Conservation (phyloP, 768 basidiomycete species). For the Leccinum aurantiacum region DNA sequence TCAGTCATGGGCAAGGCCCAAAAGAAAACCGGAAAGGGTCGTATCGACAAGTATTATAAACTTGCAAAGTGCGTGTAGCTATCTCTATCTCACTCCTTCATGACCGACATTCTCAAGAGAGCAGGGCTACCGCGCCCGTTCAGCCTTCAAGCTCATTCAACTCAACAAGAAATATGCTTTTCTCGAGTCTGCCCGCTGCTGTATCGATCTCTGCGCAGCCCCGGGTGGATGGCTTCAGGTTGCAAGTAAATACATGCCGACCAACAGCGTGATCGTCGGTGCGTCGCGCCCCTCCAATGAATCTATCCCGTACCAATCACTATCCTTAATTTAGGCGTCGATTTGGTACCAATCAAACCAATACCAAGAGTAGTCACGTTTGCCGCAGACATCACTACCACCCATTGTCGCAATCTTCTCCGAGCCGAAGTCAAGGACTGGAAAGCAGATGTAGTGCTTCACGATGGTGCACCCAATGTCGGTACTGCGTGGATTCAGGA, state of each 20-base stretch:
- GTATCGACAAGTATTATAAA: conserved; percentile 96
- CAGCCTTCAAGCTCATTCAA: conserved; percentile 98
- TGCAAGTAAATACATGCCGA: conserved; percentile 95
- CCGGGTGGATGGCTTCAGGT: conserved; percentile 99
- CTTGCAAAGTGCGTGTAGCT: conserved; percentile 69
- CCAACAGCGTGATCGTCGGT: conserved; percentile 90
- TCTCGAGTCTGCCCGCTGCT: conserved; percentile 85
- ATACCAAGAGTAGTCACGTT: conserved; percentile 93
- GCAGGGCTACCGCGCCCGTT: conserved; percentile 99
- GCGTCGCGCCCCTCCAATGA: conserved; percentile 27
- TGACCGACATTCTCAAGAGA: conserved; percentile 55
- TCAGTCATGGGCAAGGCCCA: conserved; percentile 68
- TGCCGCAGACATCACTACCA: conserved; percentile 90
- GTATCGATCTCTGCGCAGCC: conserved; percentile 97
- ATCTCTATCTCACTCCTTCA: background rate
- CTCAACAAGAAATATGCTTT: conserved; percentile 97
- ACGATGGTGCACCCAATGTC: conserved; percentile 99
- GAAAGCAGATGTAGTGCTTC: conserved; percentile 98
- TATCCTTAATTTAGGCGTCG: conserved; percentile 64
- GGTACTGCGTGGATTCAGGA: conserved; percentile 99
- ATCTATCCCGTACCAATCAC: conserved; percentile 9
- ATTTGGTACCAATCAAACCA: conserved; percentile 93
- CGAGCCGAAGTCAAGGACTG: conserved; percentile 92
- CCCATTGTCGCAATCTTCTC: conserved; percentile 84
- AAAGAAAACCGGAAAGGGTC: conserved; percentile 96